Percentiles rank a stretch among this genome's conserved stretches.
Evolutionary conservation across 2,329 filamentous ascomycete genomes (phyloP).

Genomic region (Coniochaeta hoffmannii): DNA sequence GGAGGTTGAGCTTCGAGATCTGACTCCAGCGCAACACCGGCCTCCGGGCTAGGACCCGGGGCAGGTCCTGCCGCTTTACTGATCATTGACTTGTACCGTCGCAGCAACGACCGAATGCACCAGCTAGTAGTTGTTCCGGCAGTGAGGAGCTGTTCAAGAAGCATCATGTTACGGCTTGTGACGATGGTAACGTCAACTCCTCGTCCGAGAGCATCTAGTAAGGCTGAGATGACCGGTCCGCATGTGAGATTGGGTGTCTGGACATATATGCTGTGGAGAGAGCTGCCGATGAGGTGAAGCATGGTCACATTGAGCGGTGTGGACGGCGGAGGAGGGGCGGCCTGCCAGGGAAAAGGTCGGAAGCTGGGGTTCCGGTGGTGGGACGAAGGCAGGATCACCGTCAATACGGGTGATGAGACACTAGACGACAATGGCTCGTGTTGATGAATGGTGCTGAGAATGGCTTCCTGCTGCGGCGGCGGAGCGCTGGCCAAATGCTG

Average conservation of each 20-base stretch:
- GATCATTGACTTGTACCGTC: conserved; percentile 35
- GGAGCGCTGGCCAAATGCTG: background rate
- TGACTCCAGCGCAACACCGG: conserved; percentile 12
- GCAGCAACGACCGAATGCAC: conserved; percentile 53
- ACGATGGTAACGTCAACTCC: conserved; percentile 63
- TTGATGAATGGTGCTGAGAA: conserved; percentile 16
- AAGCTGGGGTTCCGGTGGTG: conserved; percentile 65
- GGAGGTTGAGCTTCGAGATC: conserved; percentile 36
- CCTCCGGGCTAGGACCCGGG: background rate
- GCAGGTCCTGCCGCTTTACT: background rate
- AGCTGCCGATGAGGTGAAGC: conserved; percentile 51
- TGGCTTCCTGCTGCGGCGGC: conserved; percentile 6
- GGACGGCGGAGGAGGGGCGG: conserved; percentile 39
- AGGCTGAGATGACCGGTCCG: conserved; percentile 50
- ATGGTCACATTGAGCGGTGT: conserved; percentile 64
- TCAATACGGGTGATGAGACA: conserved; percentile 29
- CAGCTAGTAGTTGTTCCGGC: conserved; percentile 65
- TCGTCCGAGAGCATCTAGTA: conserved; percentile 53
- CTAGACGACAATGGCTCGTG: conserved; percentile 4
- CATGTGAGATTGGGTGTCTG: conserved; percentile 76
- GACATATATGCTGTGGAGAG: conserved; percentile 54
- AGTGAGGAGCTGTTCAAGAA: conserved; percentile 73
- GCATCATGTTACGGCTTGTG: conserved; percentile 64
- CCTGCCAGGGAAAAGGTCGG: conserved; percentile 48
- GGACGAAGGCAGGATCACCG: conserved; percentile 65